A percentile compares a stretch with the other conserved stretches of the same genome.
phyloP scores from a whole-genome alignment of 306 rosid genomes.

The Quercus rubra region DNA sequence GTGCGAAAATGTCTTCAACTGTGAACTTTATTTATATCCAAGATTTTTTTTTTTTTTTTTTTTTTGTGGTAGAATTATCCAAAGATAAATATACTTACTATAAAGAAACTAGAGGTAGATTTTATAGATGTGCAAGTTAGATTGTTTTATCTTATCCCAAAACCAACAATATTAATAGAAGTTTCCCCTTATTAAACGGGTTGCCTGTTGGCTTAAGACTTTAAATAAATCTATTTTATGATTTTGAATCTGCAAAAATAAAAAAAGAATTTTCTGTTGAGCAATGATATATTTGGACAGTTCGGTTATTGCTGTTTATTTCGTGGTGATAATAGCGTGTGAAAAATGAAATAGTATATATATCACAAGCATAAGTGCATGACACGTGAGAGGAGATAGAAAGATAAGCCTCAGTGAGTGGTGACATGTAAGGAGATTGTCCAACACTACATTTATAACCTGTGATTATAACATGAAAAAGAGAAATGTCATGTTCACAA shows the following conservation, averaged over 20 bases:
- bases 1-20: no score
- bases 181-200: background rate
- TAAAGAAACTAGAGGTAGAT: no score
- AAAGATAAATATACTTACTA: no score
- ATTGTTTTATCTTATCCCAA: background rate
- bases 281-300: background rate
- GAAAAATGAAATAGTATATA: background rate
- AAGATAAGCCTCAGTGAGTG: background rate
- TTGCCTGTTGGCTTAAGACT: background rate
- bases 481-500: accelerated
- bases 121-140: no score
- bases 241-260: background rate
- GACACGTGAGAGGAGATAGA: background rate
- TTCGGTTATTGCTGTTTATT: background rate
- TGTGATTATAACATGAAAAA: accelerated
- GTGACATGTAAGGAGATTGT: constrained; percentile 1
- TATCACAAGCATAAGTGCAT: background rate
- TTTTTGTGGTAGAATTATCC: no score
- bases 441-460: no score
- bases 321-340: background rate
- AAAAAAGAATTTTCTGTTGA: background rate
- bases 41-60: no score
- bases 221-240: background rate
- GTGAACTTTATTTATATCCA: no score
- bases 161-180: background rate